A percentile compares a stretch with the other conserved stretches of the same genome.
Conservation (phyloP, 129 eudicot species). For the Flaveria linearis region DNA sequence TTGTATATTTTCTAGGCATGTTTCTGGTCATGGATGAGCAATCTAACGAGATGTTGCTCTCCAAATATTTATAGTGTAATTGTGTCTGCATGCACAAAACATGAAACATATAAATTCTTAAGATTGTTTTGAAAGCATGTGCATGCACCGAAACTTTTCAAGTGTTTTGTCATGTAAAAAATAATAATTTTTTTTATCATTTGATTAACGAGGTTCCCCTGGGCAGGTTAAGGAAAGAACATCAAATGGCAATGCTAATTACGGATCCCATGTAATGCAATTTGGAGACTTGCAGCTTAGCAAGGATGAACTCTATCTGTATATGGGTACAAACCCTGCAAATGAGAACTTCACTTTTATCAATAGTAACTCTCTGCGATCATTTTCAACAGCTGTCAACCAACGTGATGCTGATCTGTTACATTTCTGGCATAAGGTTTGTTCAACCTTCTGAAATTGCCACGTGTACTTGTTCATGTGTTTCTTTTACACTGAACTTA, state of each 20-base stretch:
- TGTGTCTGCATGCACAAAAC: neutral
- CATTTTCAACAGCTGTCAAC: conserved; percentile 66
- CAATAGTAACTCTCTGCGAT: conserved; percentile 47
- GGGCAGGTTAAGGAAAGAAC: conserved; percentile 85
- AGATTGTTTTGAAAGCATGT: neutral
- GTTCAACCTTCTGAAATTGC: neutral
- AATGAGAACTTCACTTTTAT: conserved; percentile 62
- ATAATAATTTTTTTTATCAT: neutral
- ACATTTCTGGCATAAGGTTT: conserved; percentile 90
- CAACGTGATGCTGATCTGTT: conserved; percentile 96
- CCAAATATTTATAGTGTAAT: neutral
- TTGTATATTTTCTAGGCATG: neutral
- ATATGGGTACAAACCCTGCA: conserved; percentile 84
- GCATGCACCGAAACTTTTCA: too few species aligned
- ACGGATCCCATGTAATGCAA: conserved; percentile 98
- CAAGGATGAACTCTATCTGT: conserved; percentile 54
- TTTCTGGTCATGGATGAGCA: neutral
- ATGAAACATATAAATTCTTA: neutral
- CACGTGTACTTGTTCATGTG: neutral
- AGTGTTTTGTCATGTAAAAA: too few species aligned
- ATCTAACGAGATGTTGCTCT: neutral
- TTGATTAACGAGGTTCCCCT: conserved; percentile 2
- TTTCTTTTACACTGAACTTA: neutral
- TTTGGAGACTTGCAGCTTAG: conserved; percentile 82
- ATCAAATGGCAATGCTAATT: conserved; percentile 54